Conservation (phyloP, 352 stramenopile species). For the Pythium volutum region DNA sequence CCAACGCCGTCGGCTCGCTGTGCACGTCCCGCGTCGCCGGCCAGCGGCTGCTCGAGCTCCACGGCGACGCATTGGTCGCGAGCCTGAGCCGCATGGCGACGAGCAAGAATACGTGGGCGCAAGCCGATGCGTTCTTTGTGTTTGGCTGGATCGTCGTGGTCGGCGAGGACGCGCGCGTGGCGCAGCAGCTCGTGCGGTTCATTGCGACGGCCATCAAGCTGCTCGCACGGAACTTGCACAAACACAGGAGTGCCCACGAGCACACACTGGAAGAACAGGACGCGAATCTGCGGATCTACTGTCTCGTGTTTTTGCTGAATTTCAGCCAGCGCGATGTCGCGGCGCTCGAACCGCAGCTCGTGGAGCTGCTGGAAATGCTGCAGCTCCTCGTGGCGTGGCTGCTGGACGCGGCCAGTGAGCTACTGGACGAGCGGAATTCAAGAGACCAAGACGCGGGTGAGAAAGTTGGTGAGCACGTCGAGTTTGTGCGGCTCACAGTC, state of each 20-base stretch:
- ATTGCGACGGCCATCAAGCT: conserved; percentile 41
- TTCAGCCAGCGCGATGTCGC: conserved; percentile 52
- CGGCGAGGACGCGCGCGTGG: conserved; percentile 45
- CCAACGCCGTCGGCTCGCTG: conserved; percentile 66
- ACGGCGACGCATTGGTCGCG: conserved; percentile 35
- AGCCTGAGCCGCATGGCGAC: conserved; percentile 57
- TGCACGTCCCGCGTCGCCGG: conserved; percentile 73
- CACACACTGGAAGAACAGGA: conserved; percentile 41
- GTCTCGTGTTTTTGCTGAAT: conserved; percentile 73
- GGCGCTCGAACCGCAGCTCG: conserved; percentile 31
- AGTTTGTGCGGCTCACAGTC: conserved; percentile 53
- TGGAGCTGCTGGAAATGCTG: conserved; percentile 35
- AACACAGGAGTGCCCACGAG: neutral
- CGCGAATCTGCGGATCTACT: conserved; percentile 68
- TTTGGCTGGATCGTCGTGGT: conserved; percentile 75
- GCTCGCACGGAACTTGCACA: conserved; percentile 41
- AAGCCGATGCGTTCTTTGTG: conserved; percentile 73
- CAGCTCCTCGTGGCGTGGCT: conserved; percentile 32
- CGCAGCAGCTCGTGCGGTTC: conserved; percentile 33
- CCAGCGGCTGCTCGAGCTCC: conserved; percentile 48
- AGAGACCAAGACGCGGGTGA: conserved; percentile 5
- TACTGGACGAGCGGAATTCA: neutral
- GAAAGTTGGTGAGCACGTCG: conserved; percentile 39
- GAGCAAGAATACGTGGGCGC: conserved; percentile 69
- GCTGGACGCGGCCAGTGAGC: conserved; percentile 17